Evolutionary conservation across 2,329 filamentous ascomycete species (phyloP).

Genomic region (Sphaerulina vaccinii): DNA sequence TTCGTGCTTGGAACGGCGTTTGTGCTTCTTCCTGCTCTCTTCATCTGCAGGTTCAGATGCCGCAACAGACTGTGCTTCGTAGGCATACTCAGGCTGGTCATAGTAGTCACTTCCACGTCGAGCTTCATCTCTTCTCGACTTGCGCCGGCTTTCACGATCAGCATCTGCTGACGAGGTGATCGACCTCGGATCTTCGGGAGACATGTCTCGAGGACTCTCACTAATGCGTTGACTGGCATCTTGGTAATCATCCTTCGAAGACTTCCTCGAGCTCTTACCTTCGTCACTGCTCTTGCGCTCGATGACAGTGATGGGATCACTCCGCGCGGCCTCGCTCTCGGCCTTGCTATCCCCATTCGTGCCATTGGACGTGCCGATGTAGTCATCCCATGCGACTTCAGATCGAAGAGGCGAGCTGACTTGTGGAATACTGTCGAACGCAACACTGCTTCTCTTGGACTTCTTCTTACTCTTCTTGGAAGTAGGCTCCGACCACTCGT

Average conservation of each 20-base stretch:
- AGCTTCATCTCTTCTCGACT: constrained; percentile 30
- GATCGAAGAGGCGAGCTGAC: constrained; percentile 46
- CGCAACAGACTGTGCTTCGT: constrained; percentile 43
- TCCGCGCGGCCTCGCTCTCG: constrained; percentile 18
- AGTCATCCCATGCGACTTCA: constrained; percentile 47
- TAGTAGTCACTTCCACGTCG: constrained; percentile 35
- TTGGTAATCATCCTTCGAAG: constrained; percentile 13
- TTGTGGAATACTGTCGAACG: constrained; percentile 38
- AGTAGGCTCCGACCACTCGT: constrained; percentile 18
- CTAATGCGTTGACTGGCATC: constrained; percentile 15
- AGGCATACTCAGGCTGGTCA: constrained; percentile 37
- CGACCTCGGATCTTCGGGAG: constrained; percentile 29
- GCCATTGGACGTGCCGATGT: constrained; percentile 33
- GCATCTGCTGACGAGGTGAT: constrained; percentile 35
- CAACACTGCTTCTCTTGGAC: constrained; percentile 44
- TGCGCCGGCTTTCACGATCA: constrained; percentile 35
- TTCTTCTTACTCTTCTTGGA: constrained; percentile 46
- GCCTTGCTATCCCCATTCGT: constrained; percentile 15
- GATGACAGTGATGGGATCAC: constrained; percentile 19
- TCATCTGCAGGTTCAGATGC: constrained; percentile 45
- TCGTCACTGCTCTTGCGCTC: constrained; percentile 10
- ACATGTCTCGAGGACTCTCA: constrained; percentile 24
- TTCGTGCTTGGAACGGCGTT: constrained; percentile 44
- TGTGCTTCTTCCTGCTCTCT: constrained; percentile 40
- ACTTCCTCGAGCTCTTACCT: constrained; percentile 8